Base-by-base conservation (phyloP, 441 rosid species). In the Euphorbia corollata region DNA sequence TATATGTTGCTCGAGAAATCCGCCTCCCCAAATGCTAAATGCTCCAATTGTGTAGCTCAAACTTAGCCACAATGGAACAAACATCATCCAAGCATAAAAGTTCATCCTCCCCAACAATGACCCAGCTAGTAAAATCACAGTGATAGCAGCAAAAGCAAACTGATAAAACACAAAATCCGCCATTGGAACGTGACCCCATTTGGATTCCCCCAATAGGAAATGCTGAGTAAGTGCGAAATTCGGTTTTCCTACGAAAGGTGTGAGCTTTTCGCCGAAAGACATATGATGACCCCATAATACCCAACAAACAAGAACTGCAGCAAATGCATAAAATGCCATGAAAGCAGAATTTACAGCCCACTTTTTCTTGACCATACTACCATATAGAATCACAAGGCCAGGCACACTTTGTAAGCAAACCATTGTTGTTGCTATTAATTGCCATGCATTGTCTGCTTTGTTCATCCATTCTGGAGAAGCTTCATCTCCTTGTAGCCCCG, bases 281-380 rank as follows among this genome's bases (percentile, higher is more conserved):
- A 87, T 77, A 38, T 23, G 73, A 73, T 85, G 81, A 2, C 68
- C 92, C 88, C 88, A 82, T 27, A 79, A 59, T 63, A 85, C 85
- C 92, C 90, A 85, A 60, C 88, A 84, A 32, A 84, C 27, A 19
- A 82, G 80, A 22, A 76, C 83, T 2, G 79, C 75, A 0, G 88
- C 90, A 36, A 84, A 87, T 24, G 86, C 88, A 36, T 84, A 87
- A 6, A 87, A 68, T 9, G 88, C 88, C 93, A 87, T 82, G 74
- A 87, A 87, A 32, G 93, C 85, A 0, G 88, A 83, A 69, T 85
- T 87, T 8, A 84, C 86, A 1, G 91, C 88, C 91, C 91, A 85
- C 76, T 85, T 87, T 69, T 87, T 87, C 75, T 85, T 84, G 13
- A 87, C 87, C 80, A 83, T 75, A 77, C 87, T 80, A 9, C 92